A percentile compares a stretch with the other conserved stretches of the same genome.
These are phyloP conservation scores for Penicillium verhagenii DNA, from an alignment of 495 filamentous ascomycete species.

Conservation along the genomic window DNA sequence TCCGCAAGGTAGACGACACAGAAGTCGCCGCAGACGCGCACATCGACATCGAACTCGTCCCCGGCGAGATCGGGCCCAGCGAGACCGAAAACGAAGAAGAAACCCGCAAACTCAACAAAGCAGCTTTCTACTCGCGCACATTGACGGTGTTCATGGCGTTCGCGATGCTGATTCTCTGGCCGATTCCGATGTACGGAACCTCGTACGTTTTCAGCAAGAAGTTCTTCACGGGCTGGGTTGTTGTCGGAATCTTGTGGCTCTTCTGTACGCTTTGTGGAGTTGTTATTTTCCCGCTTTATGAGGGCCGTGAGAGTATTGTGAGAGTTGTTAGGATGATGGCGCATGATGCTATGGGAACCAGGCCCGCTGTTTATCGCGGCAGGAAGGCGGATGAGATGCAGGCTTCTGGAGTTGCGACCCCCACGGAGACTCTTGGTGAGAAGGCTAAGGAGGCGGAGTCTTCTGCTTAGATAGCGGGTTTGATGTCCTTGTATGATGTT, in stretches of 20 bases:
- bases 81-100: constrained; percentile 55
- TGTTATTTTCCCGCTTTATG: constrained; percentile 79
- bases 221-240: constrained; percentile 92
- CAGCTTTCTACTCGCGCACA: constrained; percentile 75
- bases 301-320: constrained; percentile 68
- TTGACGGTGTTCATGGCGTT: constrained; percentile 76
- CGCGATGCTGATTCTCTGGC: constrained; percentile 82
- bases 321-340: constrained; percentile 65
- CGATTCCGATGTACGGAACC: constrained; percentile 88
- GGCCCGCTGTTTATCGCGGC: constrained; percentile 29
- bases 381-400: constrained; percentile 21
- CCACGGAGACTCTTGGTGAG: constrained; percentile 27
- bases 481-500: constrained; percentile 1
- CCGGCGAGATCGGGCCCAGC: constrained; percentile 46
- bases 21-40: constrained; percentile 68
- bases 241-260: constrained; percentile 84
- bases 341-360: constrained; percentile 66
- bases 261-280: constrained; percentile 73
- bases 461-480: constrained; percentile 9
- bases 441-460: constrained; percentile 24
- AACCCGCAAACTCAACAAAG: constrained; percentile 63
- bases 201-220: constrained; percentile 85
- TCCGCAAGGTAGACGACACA: constrained; percentile 80
- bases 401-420: constrained; percentile 33
- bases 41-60: constrained; percentile 69